These are phyloP conservation scores for Microbotryomycetes sp. DNA, from an alignment of 1,284 basidiomycete species.

Conservation along the genomic window DNA sequence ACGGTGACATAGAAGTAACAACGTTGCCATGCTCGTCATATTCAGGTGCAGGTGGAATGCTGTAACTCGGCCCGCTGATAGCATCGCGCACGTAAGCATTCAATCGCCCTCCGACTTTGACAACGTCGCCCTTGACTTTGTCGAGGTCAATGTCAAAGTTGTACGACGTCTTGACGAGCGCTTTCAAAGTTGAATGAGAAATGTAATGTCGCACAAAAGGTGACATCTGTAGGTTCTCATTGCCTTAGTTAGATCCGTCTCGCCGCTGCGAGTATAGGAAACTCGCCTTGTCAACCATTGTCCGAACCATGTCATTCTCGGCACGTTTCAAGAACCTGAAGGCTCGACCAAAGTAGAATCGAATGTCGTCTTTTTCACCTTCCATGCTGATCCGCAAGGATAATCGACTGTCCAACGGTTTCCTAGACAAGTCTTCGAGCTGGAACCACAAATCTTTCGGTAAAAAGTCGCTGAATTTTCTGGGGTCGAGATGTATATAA, in stretches of 20 bases:
- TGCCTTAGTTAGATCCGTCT: neutral
- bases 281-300: conserved; percentile 88
- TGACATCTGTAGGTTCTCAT: conserved; percentile 60
- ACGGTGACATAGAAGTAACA: conserved; percentile 22
- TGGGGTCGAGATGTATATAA: conserved; percentile 85
- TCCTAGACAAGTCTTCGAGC: conserved; percentile 51
- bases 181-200: conserved; percentile 49
- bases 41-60: conserved; percentile 26
- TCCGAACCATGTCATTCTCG: conserved; percentile 91
- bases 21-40: conserved; percentile 10
- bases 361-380: conserved; percentile 85
- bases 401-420: conserved; percentile 51
- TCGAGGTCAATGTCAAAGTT: conserved; percentile 35
- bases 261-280: neutral
- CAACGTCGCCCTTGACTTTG: conserved; percentile 30
- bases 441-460: conserved; percentile 89
- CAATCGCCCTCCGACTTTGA: conserved; percentile 30
- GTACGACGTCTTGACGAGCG: conserved; percentile 33
- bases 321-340: conserved; percentile 91
- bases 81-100: conserved; percentile 32
- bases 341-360: conserved; percentile 93
- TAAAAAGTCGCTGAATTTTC: conserved; percentile 78
- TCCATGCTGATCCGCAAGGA: conserved; percentile 93
- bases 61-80: conserved; percentile 11
- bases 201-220: conserved; percentile 87